Evolutionary conservation across 176 grass and related monocot species (phyloP).

Genomic region (Alloteropsis semialata): DNA sequence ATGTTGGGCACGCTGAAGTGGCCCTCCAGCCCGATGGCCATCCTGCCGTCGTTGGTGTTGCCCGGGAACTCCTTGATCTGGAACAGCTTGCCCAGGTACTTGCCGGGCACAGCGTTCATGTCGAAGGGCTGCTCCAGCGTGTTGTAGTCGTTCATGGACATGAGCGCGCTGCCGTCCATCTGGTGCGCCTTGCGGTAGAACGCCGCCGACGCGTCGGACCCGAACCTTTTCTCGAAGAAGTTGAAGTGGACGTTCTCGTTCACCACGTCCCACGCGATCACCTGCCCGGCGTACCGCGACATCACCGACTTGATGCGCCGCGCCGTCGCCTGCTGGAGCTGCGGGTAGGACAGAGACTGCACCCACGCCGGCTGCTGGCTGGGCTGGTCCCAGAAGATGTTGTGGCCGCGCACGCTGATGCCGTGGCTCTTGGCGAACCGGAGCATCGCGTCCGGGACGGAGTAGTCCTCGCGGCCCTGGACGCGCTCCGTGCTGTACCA

Average conservation of each 20-base stretch:
- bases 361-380: slow-evolving; percentile 39
- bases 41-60: slow-evolving; percentile 31
- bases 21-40: slow-evolving; percentile 76
- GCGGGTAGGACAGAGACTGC: background rate
- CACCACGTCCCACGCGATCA: slow-evolving; percentile 94
- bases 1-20: slow-evolving; percentile 76
- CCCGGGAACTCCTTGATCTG: slow-evolving; percentile 48
- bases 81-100: slow-evolving; percentile 64
- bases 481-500: slow-evolving; percentile 68
- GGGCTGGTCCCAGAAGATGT: slow-evolving; percentile 81
- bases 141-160: slow-evolving; percentile 92
- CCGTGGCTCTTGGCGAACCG: slow-evolving; percentile 46
- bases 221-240: slow-evolving; percentile 66
- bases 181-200: slow-evolving; percentile 59
- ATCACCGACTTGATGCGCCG: slow-evolving; percentile 51
- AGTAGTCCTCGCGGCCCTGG: slow-evolving; percentile 57
- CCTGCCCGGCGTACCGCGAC: slow-evolving; percentile 58
- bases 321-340: slow-evolving; percentile 19
- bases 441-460: slow-evolving; percentile 68
- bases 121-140: slow-evolving; percentile 71
- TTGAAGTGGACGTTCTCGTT: slow-evolving; percentile 85
- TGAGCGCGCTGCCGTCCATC: slow-evolving; percentile 43
- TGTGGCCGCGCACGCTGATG: slow-evolving; percentile 68
- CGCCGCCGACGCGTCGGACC: slow-evolving; percentile 40
- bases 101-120: slow-evolving; percentile 25